Conservation (phyloP, 108 stramenopile genomes). For the Skeletonema marinoi region DNA sequence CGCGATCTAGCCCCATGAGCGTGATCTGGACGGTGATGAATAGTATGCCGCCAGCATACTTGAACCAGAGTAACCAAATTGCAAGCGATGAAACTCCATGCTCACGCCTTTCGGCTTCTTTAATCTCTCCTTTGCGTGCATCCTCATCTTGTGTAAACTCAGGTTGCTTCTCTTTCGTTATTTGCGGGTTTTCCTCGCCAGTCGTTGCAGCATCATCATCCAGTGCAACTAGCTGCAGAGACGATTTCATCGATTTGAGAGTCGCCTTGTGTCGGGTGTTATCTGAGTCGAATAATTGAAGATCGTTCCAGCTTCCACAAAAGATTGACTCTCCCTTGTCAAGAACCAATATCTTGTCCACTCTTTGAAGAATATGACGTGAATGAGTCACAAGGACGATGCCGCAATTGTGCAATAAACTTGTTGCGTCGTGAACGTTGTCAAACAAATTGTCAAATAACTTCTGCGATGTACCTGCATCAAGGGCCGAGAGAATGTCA, state of each 20-base stretch:
- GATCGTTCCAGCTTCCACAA: slow-evolving; percentile 65
- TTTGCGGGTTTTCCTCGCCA: neutral
- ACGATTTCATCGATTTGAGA: slow-evolving; percentile 57
- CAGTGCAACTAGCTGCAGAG: slow-evolving; percentile 53
- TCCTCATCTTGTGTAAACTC: slow-evolving; percentile 8
- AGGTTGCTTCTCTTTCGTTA: neutral
- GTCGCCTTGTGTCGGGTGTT: slow-evolving; percentile 43
- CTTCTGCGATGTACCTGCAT: slow-evolving; percentile 70
- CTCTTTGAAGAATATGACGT: slow-evolving; percentile 62
- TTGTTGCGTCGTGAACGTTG: slow-evolving; percentile 12
- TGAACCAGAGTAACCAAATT: slow-evolving; percentile 77
- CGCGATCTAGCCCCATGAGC: slow-evolving; percentile 67
- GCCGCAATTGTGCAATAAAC: slow-evolving; percentile 51
- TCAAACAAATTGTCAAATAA: slow-evolving; percentile 72
- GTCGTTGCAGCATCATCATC: neutral
- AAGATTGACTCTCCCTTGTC: slow-evolving; percentile 57
- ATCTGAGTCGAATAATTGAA: slow-evolving; percentile 38
- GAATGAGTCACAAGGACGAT: slow-evolving; percentile 86
- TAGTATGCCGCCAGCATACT: slow-evolving; percentile 65
- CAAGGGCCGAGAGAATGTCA: slow-evolving; percentile 93
- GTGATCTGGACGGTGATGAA: slow-evolving; percentile 53
- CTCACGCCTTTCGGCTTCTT: slow-evolving; percentile 65
- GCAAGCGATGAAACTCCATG: slow-evolving; percentile 63
- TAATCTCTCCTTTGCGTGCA: slow-evolving; percentile 44
- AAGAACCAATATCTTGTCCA: slow-evolving; percentile 67